These are phyloP conservation scores for Helianthus tuberosus DNA, from an alignment of 129 eudicot genomes.

Conservation along the genomic window DNA sequence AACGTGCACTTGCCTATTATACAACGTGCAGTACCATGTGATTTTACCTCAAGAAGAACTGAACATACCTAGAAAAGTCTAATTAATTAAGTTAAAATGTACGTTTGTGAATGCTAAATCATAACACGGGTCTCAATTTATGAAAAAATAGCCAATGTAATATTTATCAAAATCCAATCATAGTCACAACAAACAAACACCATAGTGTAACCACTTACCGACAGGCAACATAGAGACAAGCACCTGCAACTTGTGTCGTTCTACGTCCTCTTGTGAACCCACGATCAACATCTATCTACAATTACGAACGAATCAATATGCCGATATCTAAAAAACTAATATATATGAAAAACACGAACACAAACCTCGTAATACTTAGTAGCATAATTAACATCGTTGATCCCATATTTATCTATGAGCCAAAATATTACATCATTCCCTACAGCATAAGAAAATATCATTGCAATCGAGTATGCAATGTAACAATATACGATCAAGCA, in stretches of 20 bases:
- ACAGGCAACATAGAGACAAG: slow-evolving; percentile 73
- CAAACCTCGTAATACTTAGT: slow-evolving; percentile 40
- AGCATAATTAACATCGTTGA: slow-evolving; percentile 34
- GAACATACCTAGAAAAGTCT: too few species aligned
- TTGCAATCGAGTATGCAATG: background rate
- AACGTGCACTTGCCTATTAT: too few species aligned
- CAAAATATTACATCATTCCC: slow-evolving; percentile 28
- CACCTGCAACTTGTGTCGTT: slow-evolving; percentile 57
- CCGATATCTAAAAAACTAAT: background rate
- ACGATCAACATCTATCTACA: slow-evolving; percentile 62
- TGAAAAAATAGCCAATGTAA: background rate
- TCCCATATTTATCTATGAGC: slow-evolving; percentile 33
- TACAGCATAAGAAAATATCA: background rate
- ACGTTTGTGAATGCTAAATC: background rate
- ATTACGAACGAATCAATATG: slow-evolving; percentile 1
- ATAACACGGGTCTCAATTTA: background rate
- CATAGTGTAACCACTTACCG: slow-evolving; percentile 39
- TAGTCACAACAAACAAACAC: slow-evolving; percentile 2
- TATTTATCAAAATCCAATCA: background rate
- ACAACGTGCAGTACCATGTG: too few species aligned
- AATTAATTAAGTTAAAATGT: too few species aligned
- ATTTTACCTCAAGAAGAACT: too few species aligned
- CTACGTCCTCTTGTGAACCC: slow-evolving; percentile 65
- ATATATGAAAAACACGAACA: slow-evolving; percentile 9
- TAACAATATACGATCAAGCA: background rate